Base-by-base conservation (phyloP, 1,284 basidiomycete species). In the Caloboletus inedulis region DNA sequence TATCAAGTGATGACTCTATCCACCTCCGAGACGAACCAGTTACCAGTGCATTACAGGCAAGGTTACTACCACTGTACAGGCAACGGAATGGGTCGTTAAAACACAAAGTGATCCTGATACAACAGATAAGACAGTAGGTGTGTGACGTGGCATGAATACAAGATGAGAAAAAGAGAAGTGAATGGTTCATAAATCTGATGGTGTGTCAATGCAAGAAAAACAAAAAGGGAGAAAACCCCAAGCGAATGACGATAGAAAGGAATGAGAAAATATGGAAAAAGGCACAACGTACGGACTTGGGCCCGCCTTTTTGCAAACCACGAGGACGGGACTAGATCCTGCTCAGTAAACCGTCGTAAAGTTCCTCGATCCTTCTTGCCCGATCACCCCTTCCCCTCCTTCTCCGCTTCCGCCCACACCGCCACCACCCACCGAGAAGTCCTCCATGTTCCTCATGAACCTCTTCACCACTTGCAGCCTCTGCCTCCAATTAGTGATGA, bases 401-500 rank as follows among this genome's bases (percentile, higher is more conserved):
- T 60, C 59, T 16, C 33, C 30, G 18, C 47, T 43, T 25, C 36
- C 50, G 9, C 49, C 41, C 4, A 5, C 9, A 10, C 43, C 41
- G 10, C 16, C 47, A 4, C 40, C 54, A 30, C 49, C 44, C 8
- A 10, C 40, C 0, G 49, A 55, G 14, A 61, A 53, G 10, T 69
- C 62, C 3, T 69, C 63, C 54, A 74, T 57, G 41, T 56, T 62
- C 56, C 68, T 66, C 42, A 68, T 67, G 64, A 87, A 79, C 51
- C 86, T 79, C 60, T 85, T 84, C 66, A 97, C 93, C 3, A 84
- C 78, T 62, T 89, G 82, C 59, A 94, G 69, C 42, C 94, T 81
- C 51, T 80, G 77, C 57, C 91, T 80, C 94, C 94, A 97, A 64
- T 93, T 93, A 7, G 92, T 95, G 62, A 85, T 85, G 65, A 92